Percentiles rank a stretch among this genome's conserved stretches.
phyloP scores from a whole-genome alignment of 164 flowering plant species.

The Annona squamosa region DNA sequence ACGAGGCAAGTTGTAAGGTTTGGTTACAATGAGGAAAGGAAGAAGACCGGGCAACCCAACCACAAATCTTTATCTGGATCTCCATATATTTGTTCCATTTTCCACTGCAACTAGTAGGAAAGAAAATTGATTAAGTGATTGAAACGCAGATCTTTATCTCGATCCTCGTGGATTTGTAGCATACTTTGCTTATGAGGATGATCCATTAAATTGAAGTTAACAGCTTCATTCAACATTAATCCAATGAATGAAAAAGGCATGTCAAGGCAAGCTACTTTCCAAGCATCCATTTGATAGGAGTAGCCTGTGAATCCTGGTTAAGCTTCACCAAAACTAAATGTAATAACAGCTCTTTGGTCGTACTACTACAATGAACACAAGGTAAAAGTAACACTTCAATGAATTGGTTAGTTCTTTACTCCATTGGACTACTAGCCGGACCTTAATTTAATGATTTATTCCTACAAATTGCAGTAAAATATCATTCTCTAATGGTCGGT shows the following conservation, averaged over 20 bases:
- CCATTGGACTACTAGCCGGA: not conserved
- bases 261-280: no score
- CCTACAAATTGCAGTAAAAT: not conserved
- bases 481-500: not conserved
- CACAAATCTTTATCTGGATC: not conserved
- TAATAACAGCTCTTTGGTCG: no score
- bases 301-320: no score
- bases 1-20: not conserved
- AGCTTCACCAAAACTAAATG: no score
- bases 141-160: not conserved
- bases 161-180: no score
- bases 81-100: not conserved
- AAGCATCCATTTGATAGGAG: no score
- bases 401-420: not conserved
- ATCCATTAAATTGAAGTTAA: not conserved
- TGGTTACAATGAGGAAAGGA: not conserved
- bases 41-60: not conserved
- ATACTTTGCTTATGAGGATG: no score
- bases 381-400: not conserved
- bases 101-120: not conserved
- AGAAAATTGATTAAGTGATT: not conserved
- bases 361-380: no score
- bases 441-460: not conserved
- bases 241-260: no score
- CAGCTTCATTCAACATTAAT: not conserved